phyloP scores from a whole-genome alignment of 1,284 basidiomycete genomes.

The Tilletiopsis washingtonensis region DNA sequence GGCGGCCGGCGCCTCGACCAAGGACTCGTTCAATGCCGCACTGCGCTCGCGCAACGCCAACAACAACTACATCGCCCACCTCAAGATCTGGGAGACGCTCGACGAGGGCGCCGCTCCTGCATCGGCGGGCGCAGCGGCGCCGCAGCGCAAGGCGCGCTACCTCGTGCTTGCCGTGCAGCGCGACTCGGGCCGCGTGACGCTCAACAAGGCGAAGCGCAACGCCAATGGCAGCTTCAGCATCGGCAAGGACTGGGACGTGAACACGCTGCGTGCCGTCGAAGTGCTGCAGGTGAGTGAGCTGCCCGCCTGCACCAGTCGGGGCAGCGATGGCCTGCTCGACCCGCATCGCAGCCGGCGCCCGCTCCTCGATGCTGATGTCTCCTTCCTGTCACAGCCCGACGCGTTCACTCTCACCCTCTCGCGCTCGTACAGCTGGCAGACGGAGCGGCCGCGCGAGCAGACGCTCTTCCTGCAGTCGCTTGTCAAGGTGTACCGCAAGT shows the following conservation, averaged over 20 bases:
- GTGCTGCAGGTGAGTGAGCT: conserved; percentile 60
- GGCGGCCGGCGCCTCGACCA: too few species aligned
- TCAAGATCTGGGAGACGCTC: conserved; percentile 42
- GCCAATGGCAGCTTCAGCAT: conserved; percentile 91
- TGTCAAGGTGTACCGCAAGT: conserved; percentile 35
- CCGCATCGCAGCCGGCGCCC: background rate
- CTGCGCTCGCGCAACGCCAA: conserved; percentile 27
- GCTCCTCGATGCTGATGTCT: background rate
- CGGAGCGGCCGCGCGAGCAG: conserved; percentile 34
- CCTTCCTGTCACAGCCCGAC: conserved; percentile 16
- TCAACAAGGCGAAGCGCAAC: conserved; percentile 88
- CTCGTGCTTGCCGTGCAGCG: conserved; percentile 36
- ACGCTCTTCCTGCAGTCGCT: conserved; percentile 31
- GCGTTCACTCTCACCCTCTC: conserved; percentile 36
- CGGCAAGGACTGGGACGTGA: conserved; percentile 89
- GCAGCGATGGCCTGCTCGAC: background rate
- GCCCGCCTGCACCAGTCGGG: background rate
- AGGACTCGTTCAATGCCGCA: conserved; percentile 37
- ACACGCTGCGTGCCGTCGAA: conserved; percentile 71
- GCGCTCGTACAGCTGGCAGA: conserved; percentile 39
- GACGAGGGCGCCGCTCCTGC: conserved; percentile 13
- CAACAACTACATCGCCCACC: conserved; percentile 42
- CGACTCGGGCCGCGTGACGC: conserved; percentile 30
- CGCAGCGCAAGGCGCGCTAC: conserved; percentile 37
- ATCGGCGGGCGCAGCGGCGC: background rate